Conservation (phyloP, 345 rosid genomes). For the Theobroma cacao region DNA sequence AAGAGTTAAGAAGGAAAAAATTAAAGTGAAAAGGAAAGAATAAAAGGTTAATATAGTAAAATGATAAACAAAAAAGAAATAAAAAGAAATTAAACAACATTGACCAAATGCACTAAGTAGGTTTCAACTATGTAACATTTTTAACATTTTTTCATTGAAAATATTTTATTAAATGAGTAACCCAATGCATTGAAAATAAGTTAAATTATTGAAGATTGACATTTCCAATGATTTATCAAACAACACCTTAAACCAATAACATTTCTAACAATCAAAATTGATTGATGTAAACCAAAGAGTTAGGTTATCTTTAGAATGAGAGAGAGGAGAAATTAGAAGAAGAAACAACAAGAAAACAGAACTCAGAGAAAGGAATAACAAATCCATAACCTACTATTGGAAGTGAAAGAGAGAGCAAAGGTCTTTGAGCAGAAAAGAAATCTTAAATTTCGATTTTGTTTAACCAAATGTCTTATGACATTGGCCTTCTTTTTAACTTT, state of each 20-base stretch:
- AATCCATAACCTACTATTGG: background rate
- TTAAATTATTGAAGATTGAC: background rate
- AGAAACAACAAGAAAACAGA: background rate
- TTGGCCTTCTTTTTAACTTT: slow-evolving; percentile 4
- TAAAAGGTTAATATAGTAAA: background rate
- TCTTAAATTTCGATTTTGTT: background rate
- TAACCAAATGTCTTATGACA: background rate
- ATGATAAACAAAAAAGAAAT: background rate
- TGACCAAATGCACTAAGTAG: background rate
- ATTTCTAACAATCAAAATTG: background rate
- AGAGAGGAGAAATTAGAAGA: background rate
- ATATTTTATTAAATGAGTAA: background rate
- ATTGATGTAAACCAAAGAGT: background rate
- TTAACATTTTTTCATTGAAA: background rate
- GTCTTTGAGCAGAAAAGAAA: background rate
- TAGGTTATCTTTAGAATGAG: background rate
- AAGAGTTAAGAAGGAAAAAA: background rate
- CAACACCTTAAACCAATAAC: background rate
- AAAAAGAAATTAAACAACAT: background rate
- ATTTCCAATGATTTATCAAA: background rate
- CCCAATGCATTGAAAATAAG: background rate
- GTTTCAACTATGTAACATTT: background rate
- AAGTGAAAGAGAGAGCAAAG: background rate
- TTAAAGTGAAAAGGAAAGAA: too few species aligned
- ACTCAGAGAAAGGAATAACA: background rate